Conservation (phyloP, 352 stramenopile species). For the Phytophthora cactorum region DNA sequence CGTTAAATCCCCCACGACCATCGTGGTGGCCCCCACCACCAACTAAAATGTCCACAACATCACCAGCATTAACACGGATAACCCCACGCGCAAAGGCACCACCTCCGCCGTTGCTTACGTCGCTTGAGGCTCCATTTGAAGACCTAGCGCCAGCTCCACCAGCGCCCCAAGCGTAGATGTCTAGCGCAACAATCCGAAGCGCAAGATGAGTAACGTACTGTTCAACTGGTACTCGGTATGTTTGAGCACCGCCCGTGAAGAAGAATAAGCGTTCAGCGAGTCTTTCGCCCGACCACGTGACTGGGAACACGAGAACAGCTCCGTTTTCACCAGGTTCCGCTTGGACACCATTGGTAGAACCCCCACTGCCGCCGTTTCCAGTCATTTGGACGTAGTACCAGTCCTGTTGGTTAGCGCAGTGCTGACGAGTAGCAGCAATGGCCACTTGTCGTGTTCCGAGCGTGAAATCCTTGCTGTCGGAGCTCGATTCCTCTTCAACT, state of each 20-base stretch:
- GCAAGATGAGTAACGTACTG: slow-evolving; percentile 11
- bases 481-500: slow-evolving; percentile 1
- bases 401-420: slow-evolving; percentile 54
- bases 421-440: slow-evolving; percentile 34
- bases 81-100: slow-evolving; percentile 73
- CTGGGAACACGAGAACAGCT: slow-evolving; percentile 64
- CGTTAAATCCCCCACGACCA: slow-evolving; percentile 67
- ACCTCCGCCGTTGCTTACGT: slow-evolving; percentile 62
- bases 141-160: slow-evolving; percentile 61
- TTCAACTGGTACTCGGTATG: slow-evolving; percentile 36
- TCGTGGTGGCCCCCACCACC: slow-evolving; percentile 53
- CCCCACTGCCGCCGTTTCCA: slow-evolving; percentile 49
- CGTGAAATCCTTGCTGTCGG: neutral
- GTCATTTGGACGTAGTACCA: slow-evolving; percentile 70
- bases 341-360: slow-evolving; percentile 9
- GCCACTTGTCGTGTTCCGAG: slow-evolving; percentile 24
- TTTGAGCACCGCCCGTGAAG: slow-evolving; percentile 41
- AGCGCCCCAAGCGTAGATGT: slow-evolving; percentile 81
- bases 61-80: slow-evolving; percentile 48
- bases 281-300: slow-evolving; percentile 50
- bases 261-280: slow-evolving; percentile 53
- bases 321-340: slow-evolving; percentile 53
- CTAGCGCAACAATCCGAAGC: slow-evolving; percentile 58
- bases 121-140: slow-evolving; percentile 12
- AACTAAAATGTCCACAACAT: slow-evolving; percentile 64